Evolutionary conservation across 805 yeast species (phyloP), one percentile per base, ranked within the genome.

Genomic region (Hanseniaspora guilliermondii): DNA sequence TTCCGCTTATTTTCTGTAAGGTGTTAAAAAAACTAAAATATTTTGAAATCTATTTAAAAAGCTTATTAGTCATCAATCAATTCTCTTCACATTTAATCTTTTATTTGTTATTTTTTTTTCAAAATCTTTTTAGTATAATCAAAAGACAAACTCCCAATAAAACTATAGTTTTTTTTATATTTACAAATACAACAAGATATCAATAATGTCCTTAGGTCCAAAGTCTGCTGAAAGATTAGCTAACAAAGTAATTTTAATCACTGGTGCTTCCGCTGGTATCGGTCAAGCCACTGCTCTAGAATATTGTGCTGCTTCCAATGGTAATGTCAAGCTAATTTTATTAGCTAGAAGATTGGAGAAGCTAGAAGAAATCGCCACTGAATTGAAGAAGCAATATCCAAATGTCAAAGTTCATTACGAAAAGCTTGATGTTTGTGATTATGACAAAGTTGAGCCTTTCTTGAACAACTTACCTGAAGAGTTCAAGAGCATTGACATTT

Each of bases 251-350:
- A 76, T 87, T 33, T 76, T 91, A 41, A 83, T 91, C 62, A 87
- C 97, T n/a, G 97, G 97, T 58, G 97, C 97, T 7, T 86, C 96
- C 25, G 81, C 96, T 16, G 97, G 97, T 55, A 91, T 91, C 62
- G 98, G 97, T 12, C 80, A 79, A 60, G 93, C 95, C 53, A 88
- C 96, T 11, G 97, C 97, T 16, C 68, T 75, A 47, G 95, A 89
- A 65, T 80, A 87, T 60, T 93, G 96, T 42, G 80, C 64, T 22
- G 86, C 87, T 16, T 74, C 91, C 22, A 72, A 78, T 47, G 95
- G 95, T 33, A 66, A 82, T 12, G 65, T 84, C 60, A 82, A 83
- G 62, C 74, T 87, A 61, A 73, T 87, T 58, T 73, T 87, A 24
- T 76, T 88, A 3, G 95, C 96, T 3, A 79, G 96, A 69, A 80